Base-by-base conservation (phyloP, 768 basidiomycete genomes). In the Russula lepida region DNA sequence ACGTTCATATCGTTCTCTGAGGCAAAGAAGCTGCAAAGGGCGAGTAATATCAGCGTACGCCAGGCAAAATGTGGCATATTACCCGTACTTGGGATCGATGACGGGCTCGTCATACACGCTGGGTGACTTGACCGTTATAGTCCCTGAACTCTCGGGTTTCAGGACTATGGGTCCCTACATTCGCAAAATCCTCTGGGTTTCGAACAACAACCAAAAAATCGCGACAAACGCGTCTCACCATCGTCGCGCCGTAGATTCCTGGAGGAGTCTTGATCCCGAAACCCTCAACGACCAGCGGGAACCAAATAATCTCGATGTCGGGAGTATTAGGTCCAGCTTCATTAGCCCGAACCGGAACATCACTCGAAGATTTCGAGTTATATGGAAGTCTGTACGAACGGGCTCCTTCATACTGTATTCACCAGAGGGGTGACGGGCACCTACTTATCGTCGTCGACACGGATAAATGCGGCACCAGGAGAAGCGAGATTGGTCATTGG, bases 11-110 rank as follows among this genome's bases (percentile, higher is more conserved):
- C 64, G 6, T 65, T 65, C 4, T 64, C 57, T 8, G 63, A 54
- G 21, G 62, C 57, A 50, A 65, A 64, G 54, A 59, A 62, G 48
- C 64, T 65, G 41, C 44, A 13, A 13, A 5, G 35, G 19, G 35
- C 17, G 17, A 27, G 37, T 17, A 44, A 44, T 17, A 44, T 60
- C 46, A 54, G 52, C 4, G 11, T 6, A 49, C 13, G 39, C 13
- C 28, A 13, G 11, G 28, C n/a, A 27, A 44, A 15, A 13, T 28
- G 32, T 4, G 6, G 19, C 2, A 28, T 23, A 35, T n/a, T 7
- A 44, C n/a, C 41, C 62, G 37, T 50, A 63, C 62, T 63, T 63
- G 19, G 64, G 64, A 48, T 64, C 61, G 17, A 64, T 63, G 12
- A 51, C 27, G 1, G 64, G 64, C 8, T 58, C 28, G 2, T 64